Evolutionary conservation across 1,139 yeast species (phyloP).

Genomic region (Hyphopichia fennica): DNA sequence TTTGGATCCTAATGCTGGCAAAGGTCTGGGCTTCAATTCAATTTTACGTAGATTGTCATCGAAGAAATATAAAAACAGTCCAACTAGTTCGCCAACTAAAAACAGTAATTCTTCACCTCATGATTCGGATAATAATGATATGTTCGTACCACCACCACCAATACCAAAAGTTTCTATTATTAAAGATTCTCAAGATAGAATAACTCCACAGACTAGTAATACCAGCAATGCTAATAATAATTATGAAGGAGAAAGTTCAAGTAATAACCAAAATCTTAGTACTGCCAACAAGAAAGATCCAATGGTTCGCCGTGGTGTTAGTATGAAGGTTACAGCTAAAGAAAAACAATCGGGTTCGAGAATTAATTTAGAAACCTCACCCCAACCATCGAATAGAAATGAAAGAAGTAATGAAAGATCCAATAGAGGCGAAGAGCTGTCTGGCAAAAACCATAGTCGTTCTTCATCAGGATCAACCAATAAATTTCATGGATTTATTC

Average conservation of each 20-base stretch:
- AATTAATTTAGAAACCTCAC: conserved; percentile 14
- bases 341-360: conserved; percentile 42
- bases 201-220: conserved; percentile 13
- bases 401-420: neutral
- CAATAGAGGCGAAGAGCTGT: neutral
- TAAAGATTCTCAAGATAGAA: conserved; percentile 15
- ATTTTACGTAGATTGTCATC: conserved; percentile 41
- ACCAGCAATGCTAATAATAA: neutral
- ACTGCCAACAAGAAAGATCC: conserved; percentile 34
- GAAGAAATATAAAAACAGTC: conserved; percentile 25
- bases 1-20: conserved; percentile 33
- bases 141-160: conserved; percentile 7
- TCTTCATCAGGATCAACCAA: conserved; percentile 28
- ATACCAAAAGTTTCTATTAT: conserved; percentile 19
- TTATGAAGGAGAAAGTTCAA: too few relatives aligned
- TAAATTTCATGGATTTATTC: conserved; percentile 43
- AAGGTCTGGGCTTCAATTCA: conserved; percentile 34
- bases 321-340: conserved; percentile 62
- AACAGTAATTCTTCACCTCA: neutral
- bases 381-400: neutral
- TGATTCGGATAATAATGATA: conserved; percentile 1
- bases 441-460: conserved; percentile 22
- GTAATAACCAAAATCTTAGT: conserved; percentile 3
- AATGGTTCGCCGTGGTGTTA: conserved; percentile 60
- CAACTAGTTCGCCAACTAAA: conserved; percentile 9